These are phyloP conservation scores for Alternaria burnsii DNA, from an alignment of 2,329 filamentous ascomycete species.

Conservation along the genomic window DNA sequence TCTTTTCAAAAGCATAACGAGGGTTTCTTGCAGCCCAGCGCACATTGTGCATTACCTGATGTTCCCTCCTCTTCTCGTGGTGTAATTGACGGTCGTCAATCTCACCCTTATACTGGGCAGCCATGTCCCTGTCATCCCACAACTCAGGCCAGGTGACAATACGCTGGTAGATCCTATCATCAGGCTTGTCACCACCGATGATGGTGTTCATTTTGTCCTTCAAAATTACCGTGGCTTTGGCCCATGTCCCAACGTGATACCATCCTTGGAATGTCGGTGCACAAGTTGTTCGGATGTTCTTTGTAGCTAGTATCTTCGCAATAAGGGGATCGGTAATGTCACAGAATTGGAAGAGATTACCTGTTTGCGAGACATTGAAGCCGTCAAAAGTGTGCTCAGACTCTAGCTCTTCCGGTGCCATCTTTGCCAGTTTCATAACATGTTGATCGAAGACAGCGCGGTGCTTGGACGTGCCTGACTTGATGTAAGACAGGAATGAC, in stretches of 20 bases:
- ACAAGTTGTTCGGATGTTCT: conserved; percentile 58
- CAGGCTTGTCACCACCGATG: conserved; percentile 45
- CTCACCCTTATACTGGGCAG: conserved; percentile 39
- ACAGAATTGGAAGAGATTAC: conserved; percentile 93
- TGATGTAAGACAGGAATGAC: conserved; percentile 47
- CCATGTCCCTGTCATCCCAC: conserved; percentile 45
- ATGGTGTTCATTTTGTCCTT: conserved; percentile 75
- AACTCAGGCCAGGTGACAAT: conserved; percentile 44
- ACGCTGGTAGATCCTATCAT: conserved; percentile 43
- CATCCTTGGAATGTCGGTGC: conserved; percentile 72
- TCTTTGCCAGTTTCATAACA: conserved; percentile 33
- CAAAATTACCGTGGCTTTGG: conserved; percentile 87
- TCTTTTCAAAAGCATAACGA: conserved; percentile 45
- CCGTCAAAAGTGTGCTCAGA: conserved; percentile 81
- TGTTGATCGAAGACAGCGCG: conserved; percentile 38
- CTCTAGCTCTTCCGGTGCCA: conserved; percentile 34
- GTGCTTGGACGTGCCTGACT: conserved; percentile 37
- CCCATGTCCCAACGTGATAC: conserved; percentile 82
- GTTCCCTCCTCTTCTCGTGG: conserved; percentile 38
- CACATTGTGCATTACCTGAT: conserved; percentile 43
- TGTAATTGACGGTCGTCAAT: conserved; percentile 33
- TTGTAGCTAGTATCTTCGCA: conserved; percentile 68
- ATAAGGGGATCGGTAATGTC: conserved; percentile 87
- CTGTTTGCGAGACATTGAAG: conserved; percentile 74
- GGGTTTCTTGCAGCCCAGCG: conserved; percentile 46